Conservation (phyloP, 371 early-diverging fungal genomes). For the Ecytonucleospora hepatopenaei region DNA sequence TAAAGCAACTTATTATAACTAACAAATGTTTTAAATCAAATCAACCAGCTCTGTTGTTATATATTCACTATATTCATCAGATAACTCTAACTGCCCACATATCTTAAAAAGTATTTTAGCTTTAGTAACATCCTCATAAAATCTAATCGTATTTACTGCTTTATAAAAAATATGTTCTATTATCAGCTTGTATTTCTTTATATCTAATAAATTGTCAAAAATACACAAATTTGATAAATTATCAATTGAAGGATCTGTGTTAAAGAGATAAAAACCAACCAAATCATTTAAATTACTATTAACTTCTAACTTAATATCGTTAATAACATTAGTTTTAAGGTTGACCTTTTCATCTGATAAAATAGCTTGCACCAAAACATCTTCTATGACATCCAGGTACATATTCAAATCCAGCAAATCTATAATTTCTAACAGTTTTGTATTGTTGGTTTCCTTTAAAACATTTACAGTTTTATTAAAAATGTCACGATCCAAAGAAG, state of each 20-base stretch:
- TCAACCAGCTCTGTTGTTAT: conserved; percentile 32
- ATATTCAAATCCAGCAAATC: conserved; percentile 25
- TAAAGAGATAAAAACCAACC: conserved; percentile 31
- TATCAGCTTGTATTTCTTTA: conserved; percentile 18
- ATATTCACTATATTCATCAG: conserved; percentile 21
- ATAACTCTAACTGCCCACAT: conserved; percentile 35
- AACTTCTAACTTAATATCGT: too few species aligned
- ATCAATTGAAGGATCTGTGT: conserved; percentile 5
- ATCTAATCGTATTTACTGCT: conserved; percentile 27
- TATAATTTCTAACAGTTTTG: conserved; percentile 33
- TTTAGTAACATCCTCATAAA: conserved; percentile 24
- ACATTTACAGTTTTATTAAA: conserved; percentile 12
- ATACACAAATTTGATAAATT: conserved; percentile 21
- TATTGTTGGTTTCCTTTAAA: conserved; percentile 31
- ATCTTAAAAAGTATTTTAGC: conserved; percentile 35
- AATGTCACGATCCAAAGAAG: conserved; percentile 24
- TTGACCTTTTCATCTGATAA: conserved; percentile 27
- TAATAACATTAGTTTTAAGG: conserved; percentile 17
- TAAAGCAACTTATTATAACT: not conserved
- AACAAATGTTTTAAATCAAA: conserved; percentile 24
- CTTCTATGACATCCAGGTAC: conserved; percentile 28
- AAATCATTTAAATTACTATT: conserved; percentile 11
- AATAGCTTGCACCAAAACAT: conserved; percentile 34
- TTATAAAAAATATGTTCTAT: conserved; percentile 36
- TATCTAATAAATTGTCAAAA: conserved; percentile 14